A percentile compares a stretch with the other conserved stretches of the same genome.
Conservation (phyloP, 2,329 filamentous ascomycete species). For the Ascochyta koolunga region DNA sequence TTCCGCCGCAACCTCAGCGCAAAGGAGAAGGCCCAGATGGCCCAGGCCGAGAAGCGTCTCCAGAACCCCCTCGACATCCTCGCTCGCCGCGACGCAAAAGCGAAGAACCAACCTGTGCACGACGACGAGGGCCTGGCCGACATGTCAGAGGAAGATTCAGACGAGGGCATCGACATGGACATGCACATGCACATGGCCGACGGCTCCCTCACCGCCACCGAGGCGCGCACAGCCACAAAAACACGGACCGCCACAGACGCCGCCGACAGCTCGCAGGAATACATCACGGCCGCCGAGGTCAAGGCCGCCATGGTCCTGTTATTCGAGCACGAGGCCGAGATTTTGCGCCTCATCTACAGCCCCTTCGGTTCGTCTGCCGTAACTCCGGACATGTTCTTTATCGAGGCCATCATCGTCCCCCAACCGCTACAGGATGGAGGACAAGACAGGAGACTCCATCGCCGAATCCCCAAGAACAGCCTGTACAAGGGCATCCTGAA, state of each 20-base stretch:
- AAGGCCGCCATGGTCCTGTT: slow-evolving; percentile 76
- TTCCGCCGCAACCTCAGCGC: slow-evolving; percentile 79
- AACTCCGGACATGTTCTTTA: slow-evolving; percentile 92
- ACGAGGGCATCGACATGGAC: slow-evolving; percentile 46
- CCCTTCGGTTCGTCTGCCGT: slow-evolving; percentile 68
- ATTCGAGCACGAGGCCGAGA: slow-evolving; percentile 85
- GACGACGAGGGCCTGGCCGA: slow-evolving; percentile 75
- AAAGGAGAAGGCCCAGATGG: slow-evolving; percentile 81
- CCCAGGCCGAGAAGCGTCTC: slow-evolving; percentile 68
- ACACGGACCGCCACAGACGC: slow-evolving; percentile 46
- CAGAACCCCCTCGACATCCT: slow-evolving; percentile 72
- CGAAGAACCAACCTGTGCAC: slow-evolving; percentile 53
- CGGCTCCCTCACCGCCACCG: slow-evolving; percentile 61
- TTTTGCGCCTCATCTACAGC: slow-evolving; percentile 84
- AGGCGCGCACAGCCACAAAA: slow-evolving; percentile 49
- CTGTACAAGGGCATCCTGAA: slow-evolving; percentile 86
- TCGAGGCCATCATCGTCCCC: slow-evolving; percentile 87
- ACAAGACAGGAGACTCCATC: slow-evolving; percentile 80
- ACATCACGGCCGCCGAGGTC: slow-evolving; percentile 83
- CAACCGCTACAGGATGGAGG: slow-evolving; percentile 88
- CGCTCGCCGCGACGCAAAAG: slow-evolving; percentile 53
- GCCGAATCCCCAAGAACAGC: slow-evolving; percentile 88
- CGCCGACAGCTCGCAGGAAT: slow-evolving; percentile 64
- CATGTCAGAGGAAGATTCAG: slow-evolving; percentile 55
- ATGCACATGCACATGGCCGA: slow-evolving; percentile 43